Base-by-base conservation (phyloP, 2,329 filamentous ascomycete species). In the Eurotiales sp. region DNA sequence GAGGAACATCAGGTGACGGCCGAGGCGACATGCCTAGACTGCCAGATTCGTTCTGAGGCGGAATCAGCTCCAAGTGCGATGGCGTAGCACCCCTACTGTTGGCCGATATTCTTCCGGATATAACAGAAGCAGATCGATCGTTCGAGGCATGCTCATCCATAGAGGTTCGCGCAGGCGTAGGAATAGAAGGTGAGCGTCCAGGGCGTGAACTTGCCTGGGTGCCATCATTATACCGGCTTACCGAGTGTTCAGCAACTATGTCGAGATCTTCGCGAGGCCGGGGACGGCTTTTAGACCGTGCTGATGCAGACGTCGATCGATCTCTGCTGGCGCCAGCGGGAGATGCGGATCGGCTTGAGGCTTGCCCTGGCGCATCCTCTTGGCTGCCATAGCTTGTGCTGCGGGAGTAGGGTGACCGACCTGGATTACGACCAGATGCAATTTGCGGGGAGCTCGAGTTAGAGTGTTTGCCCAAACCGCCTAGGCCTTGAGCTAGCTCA, bases 281-380 rank as follows among this genome's bases (percentile, higher is more conserved):
- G 39, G 71, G 69, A 37, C 77, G 76, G 60, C 80, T 83, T 55
- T 76, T 76, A 7, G 80, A 82, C 23, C 80, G 75, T 23, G 73
- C 74, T 46, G 74, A 76, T 3, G 75, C 75, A 6, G 81, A 83
- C 55, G 73, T 77, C 5, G 81, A 81, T 45, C 81, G 76, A 54
- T 79, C 76, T 46, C 80, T 70, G 23, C 64, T 68, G 17, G 68
- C 68, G 44, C 64, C 65, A 56, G 65, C 66, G 52, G 76, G 67
- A 5, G 66, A 70, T 27, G 58, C 56, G 12, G 59, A 63, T 49
- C 67, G 67, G 56, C 68, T 69, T 37, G 60, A 62, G 54, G 62
- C 65, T 10, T 64, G 69, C 40, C 70, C 65, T 22, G 62, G 61
- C 3, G 62, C 62, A 19, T 64, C 68, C 27, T 71, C 68, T 15